These are phyloP conservation scores for Rhizopogon rudus DNA, from an alignment of 768 basidiomycete genomes.

Conservation along the genomic window DNA sequence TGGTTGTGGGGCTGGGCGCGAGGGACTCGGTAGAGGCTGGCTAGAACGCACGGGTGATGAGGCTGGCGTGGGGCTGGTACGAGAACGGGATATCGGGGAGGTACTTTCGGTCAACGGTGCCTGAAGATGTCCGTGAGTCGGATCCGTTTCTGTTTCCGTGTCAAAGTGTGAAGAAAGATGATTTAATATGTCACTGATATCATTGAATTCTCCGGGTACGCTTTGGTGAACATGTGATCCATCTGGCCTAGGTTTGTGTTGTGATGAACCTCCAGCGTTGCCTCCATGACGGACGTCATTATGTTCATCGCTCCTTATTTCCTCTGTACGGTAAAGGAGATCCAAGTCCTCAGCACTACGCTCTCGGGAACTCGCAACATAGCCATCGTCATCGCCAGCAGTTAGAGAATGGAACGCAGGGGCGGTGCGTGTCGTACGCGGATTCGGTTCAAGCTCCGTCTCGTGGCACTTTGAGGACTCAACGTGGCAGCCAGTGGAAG, in stretches of 20 bases:
- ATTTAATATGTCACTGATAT: slow-evolving; percentile 72
- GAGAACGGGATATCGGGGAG: slow-evolving; percentile 28
- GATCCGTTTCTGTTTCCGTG: slow-evolving; percentile 41
- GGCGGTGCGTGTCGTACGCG: slow-evolving; percentile 56
- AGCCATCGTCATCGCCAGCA: slow-evolving; percentile 33
- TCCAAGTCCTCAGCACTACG: slow-evolving; percentile 46
- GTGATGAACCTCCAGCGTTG: slow-evolving; percentile 32
- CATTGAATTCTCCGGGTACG: slow-evolving; percentile 57
- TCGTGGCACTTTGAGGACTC: slow-evolving; percentile 44
- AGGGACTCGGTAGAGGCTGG: slow-evolving; percentile 32
- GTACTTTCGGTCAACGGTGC: slow-evolving; percentile 28
- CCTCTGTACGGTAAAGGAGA: slow-evolving; percentile 45
- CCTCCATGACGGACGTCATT: slow-evolving; percentile 36
- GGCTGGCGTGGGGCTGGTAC: slow-evolving; percentile 14
- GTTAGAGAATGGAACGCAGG: slow-evolving; percentile 80
- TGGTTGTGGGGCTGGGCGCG: slow-evolving; percentile 31
- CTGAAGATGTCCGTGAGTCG: slow-evolving; percentile 33
- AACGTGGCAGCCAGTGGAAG: slow-evolving; percentile 42
- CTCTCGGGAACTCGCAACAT: slow-evolving; percentile 19
- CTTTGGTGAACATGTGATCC: slow-evolving; percentile 39
- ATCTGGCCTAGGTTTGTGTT: slow-evolving; percentile 15
- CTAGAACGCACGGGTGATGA: slow-evolving; percentile 18
- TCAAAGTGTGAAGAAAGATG: slow-evolving; percentile 72
- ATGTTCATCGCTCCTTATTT: slow-evolving; percentile 15
- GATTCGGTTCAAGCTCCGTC: slow-evolving; percentile 41